Evolutionary conservation across 148 eudicot genomes (phyloP).

Genomic region (Chenopodium album): DNA sequence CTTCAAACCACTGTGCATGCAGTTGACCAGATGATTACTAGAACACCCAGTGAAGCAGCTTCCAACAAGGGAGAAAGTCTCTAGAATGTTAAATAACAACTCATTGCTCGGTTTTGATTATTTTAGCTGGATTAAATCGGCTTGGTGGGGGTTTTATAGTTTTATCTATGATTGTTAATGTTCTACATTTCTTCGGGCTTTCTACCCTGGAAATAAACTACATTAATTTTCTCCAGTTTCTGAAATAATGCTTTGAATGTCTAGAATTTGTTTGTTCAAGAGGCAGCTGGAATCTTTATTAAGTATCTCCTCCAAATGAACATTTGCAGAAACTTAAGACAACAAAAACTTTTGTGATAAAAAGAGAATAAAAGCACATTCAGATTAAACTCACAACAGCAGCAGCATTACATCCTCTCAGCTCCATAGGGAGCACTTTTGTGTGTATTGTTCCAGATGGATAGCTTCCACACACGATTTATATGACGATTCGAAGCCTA

Average conservation of each 20-base stretch:
- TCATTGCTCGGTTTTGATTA: background rate
- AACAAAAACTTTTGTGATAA: too few relatives aligned
- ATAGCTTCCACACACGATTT: too few relatives aligned
- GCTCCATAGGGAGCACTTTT: too few relatives aligned
- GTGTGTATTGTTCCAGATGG: too few relatives aligned
- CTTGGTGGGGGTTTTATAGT: background rate
- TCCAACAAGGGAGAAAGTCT: constrained; percentile 30
- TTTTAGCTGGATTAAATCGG: background rate
- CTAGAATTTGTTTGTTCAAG: background rate
- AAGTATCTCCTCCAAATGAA: too few relatives aligned
- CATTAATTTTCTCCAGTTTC: background rate
- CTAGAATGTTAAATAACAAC: background rate
- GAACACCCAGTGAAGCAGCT: constrained; percentile 62
- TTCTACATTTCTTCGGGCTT: constrained; percentile 1
- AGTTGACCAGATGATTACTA: constrained; percentile 90
- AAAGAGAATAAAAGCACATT: too few relatives aligned
- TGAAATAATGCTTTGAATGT: background rate
- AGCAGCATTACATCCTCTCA: too few relatives aligned
- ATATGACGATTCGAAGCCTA: too few relatives aligned
- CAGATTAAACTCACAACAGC: too few relatives aligned
- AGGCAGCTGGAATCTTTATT: too few relatives aligned
- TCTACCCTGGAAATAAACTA: background rate
- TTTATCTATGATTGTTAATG: background rate
- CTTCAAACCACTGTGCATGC: constrained; percentile 88
- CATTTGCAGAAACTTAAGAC: background rate